These are phyloP conservation scores for Clavispora santaluciae DNA, from an alignment of 805 yeast species.

Conservation along the genomic window DNA sequence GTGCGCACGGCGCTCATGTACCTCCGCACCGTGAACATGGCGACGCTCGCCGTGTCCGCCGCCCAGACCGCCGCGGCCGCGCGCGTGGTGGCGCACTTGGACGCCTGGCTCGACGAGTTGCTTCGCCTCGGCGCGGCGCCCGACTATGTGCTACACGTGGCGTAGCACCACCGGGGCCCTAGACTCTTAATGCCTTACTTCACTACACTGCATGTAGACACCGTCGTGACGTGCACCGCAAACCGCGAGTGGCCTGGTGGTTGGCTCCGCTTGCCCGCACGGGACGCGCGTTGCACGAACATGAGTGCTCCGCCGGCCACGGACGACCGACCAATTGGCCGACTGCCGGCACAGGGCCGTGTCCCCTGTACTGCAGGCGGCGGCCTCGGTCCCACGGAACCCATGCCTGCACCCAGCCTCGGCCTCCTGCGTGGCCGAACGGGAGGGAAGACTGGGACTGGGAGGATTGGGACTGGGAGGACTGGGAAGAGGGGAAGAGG, in stretches of 20 bases:
- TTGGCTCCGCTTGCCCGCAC: background rate
- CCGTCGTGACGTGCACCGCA: no score
- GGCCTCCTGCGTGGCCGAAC: background rate
- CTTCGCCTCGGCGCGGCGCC: conserved; percentile 4
- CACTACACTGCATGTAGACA: no score
- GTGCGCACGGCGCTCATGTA: background rate
- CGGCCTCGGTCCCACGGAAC: background rate
- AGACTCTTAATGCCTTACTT: no score
- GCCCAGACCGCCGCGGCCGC: background rate
- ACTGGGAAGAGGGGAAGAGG: background rate
- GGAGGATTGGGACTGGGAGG: no score
- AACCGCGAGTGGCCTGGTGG: no score
- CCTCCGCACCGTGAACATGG: background rate
- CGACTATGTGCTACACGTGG: background rate
- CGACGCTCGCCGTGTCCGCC: background rate
- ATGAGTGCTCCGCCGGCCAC: background rate
- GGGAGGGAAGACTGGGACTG: no score
- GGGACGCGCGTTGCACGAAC: background rate
- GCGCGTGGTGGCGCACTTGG: conserved; percentile 2
- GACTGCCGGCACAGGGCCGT: no score
- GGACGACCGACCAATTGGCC: no score
- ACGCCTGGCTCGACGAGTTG: conserved; percentile 4
- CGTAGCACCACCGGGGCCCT: background rate
- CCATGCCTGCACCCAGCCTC: background rate
- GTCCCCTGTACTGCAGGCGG: background rate